phyloP scores from a whole-genome alignment of 1,284 basidiomycete species.

The Puccinia novopanici region DNA sequence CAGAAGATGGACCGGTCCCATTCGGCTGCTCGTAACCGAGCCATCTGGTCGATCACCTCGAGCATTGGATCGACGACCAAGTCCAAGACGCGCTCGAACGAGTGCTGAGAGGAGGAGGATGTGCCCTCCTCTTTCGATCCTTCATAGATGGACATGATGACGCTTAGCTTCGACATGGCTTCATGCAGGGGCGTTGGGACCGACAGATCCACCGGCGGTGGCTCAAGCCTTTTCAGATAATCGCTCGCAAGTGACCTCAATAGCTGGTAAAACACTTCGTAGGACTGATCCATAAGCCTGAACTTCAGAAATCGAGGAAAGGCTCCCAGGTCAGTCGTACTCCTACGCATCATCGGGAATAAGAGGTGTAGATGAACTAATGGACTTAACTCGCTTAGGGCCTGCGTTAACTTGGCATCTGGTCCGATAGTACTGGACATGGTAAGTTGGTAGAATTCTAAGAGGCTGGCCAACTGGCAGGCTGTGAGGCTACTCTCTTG shows the following conservation, averaged over 20 bases:
- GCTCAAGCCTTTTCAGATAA: constrained; percentile 70
- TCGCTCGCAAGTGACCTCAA: constrained; percentile 77
- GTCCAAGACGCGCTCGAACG: constrained; percentile 37
- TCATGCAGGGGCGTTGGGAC: constrained; percentile 78
- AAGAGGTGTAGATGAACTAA: constrained; percentile 20
- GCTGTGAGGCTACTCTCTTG: constrained; percentile 89
- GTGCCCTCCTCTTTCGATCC: constrained; percentile 69
- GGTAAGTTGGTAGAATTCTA: constrained; percentile 89
- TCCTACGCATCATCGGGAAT: background rate
- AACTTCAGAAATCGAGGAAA: constrained; percentile 13
- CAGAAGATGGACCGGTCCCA: constrained; percentile 46
- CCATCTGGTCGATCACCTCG: constrained; percentile 22
- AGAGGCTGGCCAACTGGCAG: constrained; percentile 87
- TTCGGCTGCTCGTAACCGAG: constrained; percentile 6
- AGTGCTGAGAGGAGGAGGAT: constrained; percentile 60
- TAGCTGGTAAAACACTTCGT: constrained; percentile 80
- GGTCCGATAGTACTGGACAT: constrained; percentile 88
- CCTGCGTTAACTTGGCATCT: constrained; percentile 73
- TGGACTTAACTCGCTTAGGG: constrained; percentile 74
- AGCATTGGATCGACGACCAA: constrained; percentile 36
- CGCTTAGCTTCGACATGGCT: constrained; percentile 76
- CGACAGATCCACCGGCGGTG: constrained; percentile 73
- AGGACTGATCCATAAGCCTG: constrained; percentile 77
- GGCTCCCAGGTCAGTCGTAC: background rate
- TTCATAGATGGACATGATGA: constrained; percentile 85